Evolutionary conservation across 331 rosid genomes (phyloP), one percentile per base, ranked within the genome.

Genomic region (Erythrophleum ivorense): DNA sequence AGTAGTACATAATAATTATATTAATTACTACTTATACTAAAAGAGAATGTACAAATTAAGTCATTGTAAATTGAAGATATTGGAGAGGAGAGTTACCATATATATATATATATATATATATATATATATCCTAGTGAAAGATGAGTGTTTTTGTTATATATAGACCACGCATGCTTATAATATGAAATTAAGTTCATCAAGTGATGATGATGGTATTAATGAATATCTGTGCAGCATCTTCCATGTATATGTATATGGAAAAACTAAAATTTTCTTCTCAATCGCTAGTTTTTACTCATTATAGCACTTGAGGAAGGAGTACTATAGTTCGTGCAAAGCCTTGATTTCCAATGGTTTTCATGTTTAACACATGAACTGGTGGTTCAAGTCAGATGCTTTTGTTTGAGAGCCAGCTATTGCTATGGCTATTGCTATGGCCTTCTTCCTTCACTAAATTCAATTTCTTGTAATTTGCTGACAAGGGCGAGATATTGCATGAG

Each of bases 41-140:
- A 55, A 62, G 75, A 54, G 34, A 65, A 3, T 40, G 24, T 49
- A 15, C 21, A 18, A 7, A 52, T 24, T 3, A 5, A 63, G 70
- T 33, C 19, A 34, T 58, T 64, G 71, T 64, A 64, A 36, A 64
- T 64, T 64, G 48, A 64, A 64, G 12, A 64, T 2, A 64, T 50
- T 9, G 16, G 43, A 33, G 48, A 36, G 40, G 67, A 31, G 40
- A 60, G 67, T 0, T 6, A 43, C 48, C 6, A 43, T 6, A 43
- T 6, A 38, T 3, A 38, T 48, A 48, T 10, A 3, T 9, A 14
- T 50, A 13, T 3, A 12, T 34, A 14, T n/a, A n/a, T n/a, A n/a
- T n/a, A n/a, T n/a, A n/a, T n/a, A n/a, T 3, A 33, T 63, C 19
- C 40, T 13, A 1, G 43, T 63, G 9, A 33, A 33, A 63, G 4